Base-by-base conservation (phyloP, 352 stramenopile species). In the Phytophthora megakarya region DNA sequence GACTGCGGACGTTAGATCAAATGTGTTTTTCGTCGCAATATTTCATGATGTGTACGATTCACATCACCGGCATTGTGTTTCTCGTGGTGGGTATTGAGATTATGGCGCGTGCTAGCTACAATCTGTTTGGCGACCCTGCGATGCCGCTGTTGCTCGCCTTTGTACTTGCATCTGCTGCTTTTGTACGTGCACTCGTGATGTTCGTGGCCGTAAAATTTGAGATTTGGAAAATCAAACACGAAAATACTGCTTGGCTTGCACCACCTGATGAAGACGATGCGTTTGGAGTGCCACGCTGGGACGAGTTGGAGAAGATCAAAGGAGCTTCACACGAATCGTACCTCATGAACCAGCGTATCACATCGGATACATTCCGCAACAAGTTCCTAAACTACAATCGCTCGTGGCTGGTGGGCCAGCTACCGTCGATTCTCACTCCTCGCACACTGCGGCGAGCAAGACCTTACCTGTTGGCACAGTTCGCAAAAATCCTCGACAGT, bases 331-430 rank as follows among this genome's bases (percentile, higher is more conserved):
- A 98, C 69, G 95, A 98, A 68, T 84, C 91, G 2, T 98, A 98
- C 67, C 60, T 98, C 63, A 98, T 99, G 93, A 98, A 99, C 72
- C 93, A 98, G 73, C 82, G 91, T 13, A 97, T 99, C 62, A 97
- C 95, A 19, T 96, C 81, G 15, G 96, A 99, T 56, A 98, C 95
- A 5, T 99, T 99, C 71, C 89, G 97, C 13, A 97, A 96, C 78
- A 99, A 98, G 67, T 99, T 99, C 70, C 81, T 99, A 18, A 93
- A 97, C 67, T 98, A 99, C 83, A 99, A 99, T 60, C 83, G 95
- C 4, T 85, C 90, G n/a, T 99, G 97, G 97, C 84, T 99, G 40
- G 89, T 99, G n/a, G 80, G 86, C 19, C 92, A 99, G 54, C 78
- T 99, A 13, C 97, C 97, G 12, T 94, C 88, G 28, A 97, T 99